Base-by-base conservation (phyloP, 345 rosid species). In the Salix brachista region DNA sequence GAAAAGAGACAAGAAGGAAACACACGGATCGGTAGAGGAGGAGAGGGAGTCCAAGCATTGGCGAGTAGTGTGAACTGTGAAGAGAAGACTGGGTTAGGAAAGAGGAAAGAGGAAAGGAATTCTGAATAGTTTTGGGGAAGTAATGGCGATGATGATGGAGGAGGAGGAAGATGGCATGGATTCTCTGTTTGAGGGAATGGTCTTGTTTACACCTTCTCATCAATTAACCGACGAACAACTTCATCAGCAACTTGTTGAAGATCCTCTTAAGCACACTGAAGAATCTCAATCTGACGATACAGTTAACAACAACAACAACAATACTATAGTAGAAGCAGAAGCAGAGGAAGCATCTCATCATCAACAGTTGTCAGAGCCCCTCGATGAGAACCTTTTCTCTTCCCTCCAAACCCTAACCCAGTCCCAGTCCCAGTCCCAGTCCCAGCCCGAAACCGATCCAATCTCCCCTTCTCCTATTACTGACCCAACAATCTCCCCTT, bases 111-210 rank as follows among this genome's bases (percentile, higher is more conserved):
- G 23, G 25, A 60, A 21, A 60, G 25, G 21, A 25, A 41, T 41
- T 8, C 19, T 4, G 28, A 60, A n/a, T 21, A 25, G 30, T 21
- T 21, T 21, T 8, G 64, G 64, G 13, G 64, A 2, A 19, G 25
- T 26, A 13, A 5, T 8, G 34, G 36, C 32, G 34, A 66, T 30
- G 69, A 37, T 17, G 69, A 82, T 83, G 84, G 84, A 70, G 69
- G 85, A 81, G 30, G 74, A 81, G 25, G 74, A 41, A 12, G 46
- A 78, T 13, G 91, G 81, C 69, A 89, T 90, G 89, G 96, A 90
- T 70, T 94, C 98, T 0, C 85, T 94, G 65, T 94, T 94, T 82
- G 97, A 94, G 71, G 98, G 97, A 64, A 94, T 94, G 98, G 94
- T 84, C 12, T 82, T 94, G 73, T 84, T 91, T 64, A 78, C 92